These are phyloP conservation scores for Rhododendron ovatum DNA, from an alignment of 148 eudicot species.

Conservation along the genomic window DNA sequence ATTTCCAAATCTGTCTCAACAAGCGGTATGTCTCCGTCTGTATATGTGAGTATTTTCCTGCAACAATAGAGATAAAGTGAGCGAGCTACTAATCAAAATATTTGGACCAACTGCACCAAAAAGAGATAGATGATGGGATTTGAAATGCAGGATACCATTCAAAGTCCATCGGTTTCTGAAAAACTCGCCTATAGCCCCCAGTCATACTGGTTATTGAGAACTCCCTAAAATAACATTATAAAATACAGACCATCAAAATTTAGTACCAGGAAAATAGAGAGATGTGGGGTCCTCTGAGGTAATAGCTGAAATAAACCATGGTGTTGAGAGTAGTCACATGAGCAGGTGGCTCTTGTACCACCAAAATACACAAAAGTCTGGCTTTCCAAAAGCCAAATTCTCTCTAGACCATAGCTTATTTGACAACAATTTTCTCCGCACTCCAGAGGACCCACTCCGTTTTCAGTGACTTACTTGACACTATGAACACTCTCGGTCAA, in stretches of 20 bases:
- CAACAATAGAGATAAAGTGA: neutral
- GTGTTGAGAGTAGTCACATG: neutral
- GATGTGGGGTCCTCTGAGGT: neutral
- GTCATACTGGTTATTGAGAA: constrained; percentile 84
- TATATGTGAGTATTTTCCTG: constrained; percentile 76
- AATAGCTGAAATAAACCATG: neutral
- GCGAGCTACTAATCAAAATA: neutral
- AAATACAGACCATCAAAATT: constrained; percentile 5
- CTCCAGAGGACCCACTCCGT: neutral
- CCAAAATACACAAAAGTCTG: no score
- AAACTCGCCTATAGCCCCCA: constrained; percentile 83
- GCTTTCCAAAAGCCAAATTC: neutral
- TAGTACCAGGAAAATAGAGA: neutral
- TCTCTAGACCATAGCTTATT: neutral
- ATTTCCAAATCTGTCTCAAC: constrained; percentile 77
- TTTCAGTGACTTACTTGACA: constrained; percentile 53
- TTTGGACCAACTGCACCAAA: neutral
- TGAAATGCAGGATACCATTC: constrained; percentile 54
- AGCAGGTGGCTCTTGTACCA: neutral
- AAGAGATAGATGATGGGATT: neutral
- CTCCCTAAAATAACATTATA: constrained; percentile 42
- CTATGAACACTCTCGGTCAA: constrained; percentile 66
- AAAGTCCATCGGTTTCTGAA: constrained; percentile 75
- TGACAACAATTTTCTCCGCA: neutral
- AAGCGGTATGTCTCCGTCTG: constrained; percentile 64